Evolutionary conservation across 2,329 filamentous ascomycete species (phyloP), one percentile per base, ranked within the genome.

Genomic region (Colletotrichum falcatum): DNA sequence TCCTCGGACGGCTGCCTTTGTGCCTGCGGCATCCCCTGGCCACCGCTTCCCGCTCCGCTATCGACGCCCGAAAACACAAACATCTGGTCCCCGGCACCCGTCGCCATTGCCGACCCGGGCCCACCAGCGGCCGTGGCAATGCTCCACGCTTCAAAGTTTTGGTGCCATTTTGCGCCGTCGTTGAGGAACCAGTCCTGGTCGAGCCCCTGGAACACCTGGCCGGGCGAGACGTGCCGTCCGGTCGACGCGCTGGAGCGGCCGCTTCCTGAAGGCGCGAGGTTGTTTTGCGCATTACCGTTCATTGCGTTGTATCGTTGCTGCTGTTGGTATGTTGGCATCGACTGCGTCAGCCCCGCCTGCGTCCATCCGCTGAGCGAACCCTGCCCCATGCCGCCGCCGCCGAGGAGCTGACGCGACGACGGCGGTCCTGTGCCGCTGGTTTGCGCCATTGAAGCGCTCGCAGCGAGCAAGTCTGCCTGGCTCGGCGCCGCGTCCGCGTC

Each of bases 161-260:
- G 86, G 68, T 89, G 86, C 86, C 87, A 89, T 70, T 83, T 86
- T 33, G 85, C 86, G 23, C 87, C 84, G 70, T 89, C 88, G 63
- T 83, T 88, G 26, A 89, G 77, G 73, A 88, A 87, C 86, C 86
- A 90, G 48, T 89, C 86, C 71, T 87, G 84, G 11, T 88, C 87
- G 54, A 89, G 79, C 7, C 79, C 78, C 54, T 81, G 83, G 8
- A 78, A 59, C 7, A 75, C 67, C 4, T 80, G 78, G 18, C 70
- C 80, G 8, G 79, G 77, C 2, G 77, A 74, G 5, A 76, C 66
- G 16, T 78, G 76, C 54, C 77, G 77, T 20, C 77, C 23, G 48
- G 46, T 61, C 4, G 55, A 30, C 16, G 23, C 20, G 2, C 48
- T 53, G 14, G 69, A 26, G n/a, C 68, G 59, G 33, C 44, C 37